Conservation (phyloP, 2,329 filamentous ascomycete genomes). For the Hortaea werneckii region DNA sequence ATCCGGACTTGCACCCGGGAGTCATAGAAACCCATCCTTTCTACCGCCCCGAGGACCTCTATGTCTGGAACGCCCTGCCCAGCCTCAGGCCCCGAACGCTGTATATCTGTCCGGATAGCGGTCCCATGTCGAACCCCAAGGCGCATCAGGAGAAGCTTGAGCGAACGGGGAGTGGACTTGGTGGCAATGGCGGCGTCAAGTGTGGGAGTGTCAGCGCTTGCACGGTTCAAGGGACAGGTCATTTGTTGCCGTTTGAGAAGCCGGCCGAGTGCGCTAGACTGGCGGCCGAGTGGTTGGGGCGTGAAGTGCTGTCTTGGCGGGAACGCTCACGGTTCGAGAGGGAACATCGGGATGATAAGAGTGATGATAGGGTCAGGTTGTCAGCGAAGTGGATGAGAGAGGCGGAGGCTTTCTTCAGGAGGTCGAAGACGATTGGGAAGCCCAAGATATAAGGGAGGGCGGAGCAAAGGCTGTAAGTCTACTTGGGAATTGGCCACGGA, state of each 20-base stretch:
- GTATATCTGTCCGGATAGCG: constrained; percentile 54
- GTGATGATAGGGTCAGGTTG: constrained; percentile 4
- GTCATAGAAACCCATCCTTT: constrained; percentile 34
- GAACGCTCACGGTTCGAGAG: constrained; percentile 20
- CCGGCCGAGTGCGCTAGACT: constrained; percentile 53
- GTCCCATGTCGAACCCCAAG: constrained; percentile 37
- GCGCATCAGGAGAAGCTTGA: constrained; percentile 43
- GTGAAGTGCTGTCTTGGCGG: constrained; percentile 14
- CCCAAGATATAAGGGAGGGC: neutral
- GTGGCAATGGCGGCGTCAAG: constrained; percentile 52
- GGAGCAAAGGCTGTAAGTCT: neutral
- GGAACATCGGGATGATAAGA: constrained; percentile 7
- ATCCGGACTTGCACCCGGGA: constrained; percentile 1
- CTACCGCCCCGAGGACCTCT: constrained; percentile 55
- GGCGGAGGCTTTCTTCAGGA: constrained; percentile 1
- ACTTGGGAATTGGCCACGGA: neutral
- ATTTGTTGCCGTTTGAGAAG: constrained; percentile 71
- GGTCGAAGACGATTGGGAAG: neutral
- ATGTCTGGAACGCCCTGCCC: constrained; percentile 45
- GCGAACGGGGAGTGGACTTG: constrained; percentile 49
- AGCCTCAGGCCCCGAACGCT: constrained; percentile 51
- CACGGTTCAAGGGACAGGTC: constrained; percentile 53
- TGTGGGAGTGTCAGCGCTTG: constrained; percentile 56
- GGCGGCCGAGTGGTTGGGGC: constrained; percentile 24
- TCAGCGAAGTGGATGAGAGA: constrained; percentile 5